Percentiles rank a stretch among this genome's conserved stretches.
Conservation (phyloP, 148 eudicot genomes). For the Nepenthes mirabilis region DNA sequence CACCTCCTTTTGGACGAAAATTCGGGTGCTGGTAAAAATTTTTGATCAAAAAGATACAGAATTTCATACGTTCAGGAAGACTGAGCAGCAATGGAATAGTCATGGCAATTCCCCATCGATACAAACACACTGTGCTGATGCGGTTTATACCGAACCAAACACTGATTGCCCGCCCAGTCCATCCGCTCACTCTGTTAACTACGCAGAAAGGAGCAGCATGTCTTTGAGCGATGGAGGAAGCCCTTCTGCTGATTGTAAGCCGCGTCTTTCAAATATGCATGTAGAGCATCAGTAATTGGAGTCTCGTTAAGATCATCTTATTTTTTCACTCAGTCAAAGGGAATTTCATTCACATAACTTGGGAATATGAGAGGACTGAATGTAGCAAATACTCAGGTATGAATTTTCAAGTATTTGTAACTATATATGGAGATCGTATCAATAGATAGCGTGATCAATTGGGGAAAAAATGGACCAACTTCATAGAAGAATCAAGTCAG, state of each 20-base stretch:
- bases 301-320: too few species aligned
- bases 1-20: background rate
- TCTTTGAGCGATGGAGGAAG: background rate
- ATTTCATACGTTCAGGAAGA: background rate
- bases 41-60: background rate
- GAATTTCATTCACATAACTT: too few species aligned
- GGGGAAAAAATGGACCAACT: too few species aligned
- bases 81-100: background rate
- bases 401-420: too few species aligned
- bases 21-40: background rate
- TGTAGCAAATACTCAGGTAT: too few species aligned
- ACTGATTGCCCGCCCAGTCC: background rate
- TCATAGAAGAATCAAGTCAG: too few species aligned
- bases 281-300: background rate
- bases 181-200: background rate
- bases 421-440: too few species aligned
- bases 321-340: too few species aligned
- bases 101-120: background rate
- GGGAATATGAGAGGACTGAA: too few species aligned
- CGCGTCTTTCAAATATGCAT: background rate
- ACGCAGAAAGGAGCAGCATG: background rate
- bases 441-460: too few species aligned
- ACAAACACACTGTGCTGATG: background rate
- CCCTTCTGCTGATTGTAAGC: background rate
- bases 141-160: background rate